These are phyloP conservation scores for Onygena corvina DNA, from an alignment of 2,329 filamentous ascomycete genomes.

Conservation along the genomic window DNA sequence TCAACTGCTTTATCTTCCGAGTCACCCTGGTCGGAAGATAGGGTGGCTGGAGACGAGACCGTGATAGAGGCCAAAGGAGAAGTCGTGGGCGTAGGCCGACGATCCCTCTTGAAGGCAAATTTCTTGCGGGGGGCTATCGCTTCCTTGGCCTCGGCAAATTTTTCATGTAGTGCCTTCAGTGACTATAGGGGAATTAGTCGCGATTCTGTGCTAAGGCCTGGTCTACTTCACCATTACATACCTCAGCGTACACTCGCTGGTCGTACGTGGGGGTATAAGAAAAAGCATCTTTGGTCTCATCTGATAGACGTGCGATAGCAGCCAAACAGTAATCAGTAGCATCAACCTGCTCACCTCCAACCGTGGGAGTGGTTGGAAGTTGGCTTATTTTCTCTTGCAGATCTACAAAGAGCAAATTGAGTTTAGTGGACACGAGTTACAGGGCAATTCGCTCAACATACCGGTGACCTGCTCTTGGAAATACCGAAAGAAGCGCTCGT, in stretches of 20 bases:
- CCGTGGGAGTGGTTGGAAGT: conserved; percentile 49
- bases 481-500: conserved; percentile 72
- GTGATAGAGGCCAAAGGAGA: conserved; percentile 33
- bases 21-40: too few relatives aligned
- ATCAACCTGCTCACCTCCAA: conserved; percentile 65
- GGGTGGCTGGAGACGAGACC: too few relatives aligned
- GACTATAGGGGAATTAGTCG: conserved; percentile 38
- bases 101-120: conserved; percentile 63
- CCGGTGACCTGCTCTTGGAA: conserved; percentile 65
- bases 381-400: conserved; percentile 64
- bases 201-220: neutral
- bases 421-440: neutral
- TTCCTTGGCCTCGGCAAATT: conserved; percentile 57
- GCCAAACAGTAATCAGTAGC: conserved; percentile 70
- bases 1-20: too few relatives aligned
- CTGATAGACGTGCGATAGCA: conserved; percentile 66
- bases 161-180: conserved; percentile 69
- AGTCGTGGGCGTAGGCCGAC: conserved; percentile 45
- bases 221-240: conserved; percentile 26
- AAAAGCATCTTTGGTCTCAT: conserved; percentile 71
- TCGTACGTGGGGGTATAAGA: conserved; percentile 80
- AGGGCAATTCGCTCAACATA: conserved; percentile 31
- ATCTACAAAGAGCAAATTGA: conserved; percentile 38
- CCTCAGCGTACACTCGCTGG: conserved; percentile 71
- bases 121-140: conserved; percentile 62